These are phyloP conservation scores for Penicillium crustosum DNA, from an alignment of 2,329 filamentous ascomycete species.

Conservation along the genomic window DNA sequence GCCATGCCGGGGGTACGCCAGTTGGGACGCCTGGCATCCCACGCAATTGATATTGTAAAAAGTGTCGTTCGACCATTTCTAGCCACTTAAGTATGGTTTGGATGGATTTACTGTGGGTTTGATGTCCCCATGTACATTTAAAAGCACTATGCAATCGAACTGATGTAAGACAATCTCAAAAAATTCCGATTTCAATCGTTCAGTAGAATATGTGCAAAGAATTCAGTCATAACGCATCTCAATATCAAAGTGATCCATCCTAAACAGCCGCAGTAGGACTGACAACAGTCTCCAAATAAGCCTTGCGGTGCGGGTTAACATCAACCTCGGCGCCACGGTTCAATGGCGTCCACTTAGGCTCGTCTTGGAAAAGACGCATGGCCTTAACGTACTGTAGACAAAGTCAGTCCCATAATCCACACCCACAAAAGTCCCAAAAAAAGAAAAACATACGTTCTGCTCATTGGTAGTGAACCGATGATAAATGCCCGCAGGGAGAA, in stretches of 20 bases:
- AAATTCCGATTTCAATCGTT: not conserved
- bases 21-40: slow-evolving; percentile 5
- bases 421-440: not conserved
- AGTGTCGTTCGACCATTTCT: not conserved
- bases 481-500: slow-evolving; percentile 92
- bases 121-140: not conserved
- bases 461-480: slow-evolving; percentile 95
- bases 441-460: slow-evolving; percentile 68
- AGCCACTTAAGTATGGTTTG: not conserved
- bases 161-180: not conserved
- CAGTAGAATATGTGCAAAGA: slow-evolving; percentile 2
- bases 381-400: slow-evolving; percentile 78
- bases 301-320: slow-evolving; percentile 72
- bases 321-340: slow-evolving; percentile 79
- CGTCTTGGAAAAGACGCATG: slow-evolving; percentile 95
- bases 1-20: slow-evolving; percentile 31
- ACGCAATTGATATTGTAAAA: not conserved
- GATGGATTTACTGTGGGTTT: not conserved
- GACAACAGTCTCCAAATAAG: slow-evolving; percentile 61
- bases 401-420: slow-evolving; percentile 11
- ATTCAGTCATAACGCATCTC: slow-evolving; percentile 13
- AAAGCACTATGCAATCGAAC: not conserved
- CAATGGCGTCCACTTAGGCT: slow-evolving; percentile 96
- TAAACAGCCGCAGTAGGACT: slow-evolving; percentile 28
- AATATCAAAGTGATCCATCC: slow-evolving; percentile 2